Conservation (phyloP, 179 eudicot species). For the Carnegiea gigantea region DNA sequence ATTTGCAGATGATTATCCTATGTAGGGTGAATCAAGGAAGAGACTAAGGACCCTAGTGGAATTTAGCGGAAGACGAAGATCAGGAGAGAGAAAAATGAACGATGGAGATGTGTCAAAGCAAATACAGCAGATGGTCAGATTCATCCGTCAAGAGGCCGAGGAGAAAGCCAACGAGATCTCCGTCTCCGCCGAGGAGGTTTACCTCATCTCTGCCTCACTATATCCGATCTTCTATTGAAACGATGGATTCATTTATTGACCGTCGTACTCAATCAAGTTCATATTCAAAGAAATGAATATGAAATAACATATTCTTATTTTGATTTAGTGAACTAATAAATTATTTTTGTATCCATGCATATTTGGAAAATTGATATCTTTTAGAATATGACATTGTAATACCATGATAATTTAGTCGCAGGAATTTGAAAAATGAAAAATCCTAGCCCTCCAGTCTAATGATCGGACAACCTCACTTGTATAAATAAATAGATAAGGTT, state of each 20-base stretch:
- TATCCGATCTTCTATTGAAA: background rate
- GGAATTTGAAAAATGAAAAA: too few relatives aligned
- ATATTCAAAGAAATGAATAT: too few relatives aligned
- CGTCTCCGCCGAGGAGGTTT: slow-evolving; percentile 72
- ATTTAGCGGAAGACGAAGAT: background rate
- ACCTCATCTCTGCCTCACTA: background rate
- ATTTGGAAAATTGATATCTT: too few relatives aligned
- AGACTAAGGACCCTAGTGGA: background rate
- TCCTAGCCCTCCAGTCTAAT: too few relatives aligned
- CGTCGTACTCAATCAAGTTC: background rate
- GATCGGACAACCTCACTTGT: too few relatives aligned
- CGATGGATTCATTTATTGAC: background rate
- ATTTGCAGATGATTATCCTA: background rate
- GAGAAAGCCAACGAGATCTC: slow-evolving; percentile 83
- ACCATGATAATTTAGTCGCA: too few relatives aligned
- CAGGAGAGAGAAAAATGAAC: slow-evolving; percentile 33
- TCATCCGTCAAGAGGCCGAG: slow-evolving; percentile 76
- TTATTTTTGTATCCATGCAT: too few relatives aligned
- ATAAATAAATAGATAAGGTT: too few relatives aligned
- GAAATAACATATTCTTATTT: too few relatives aligned
- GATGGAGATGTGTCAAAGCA: slow-evolving; percentile 74
- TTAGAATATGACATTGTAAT: too few relatives aligned
- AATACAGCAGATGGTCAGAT: slow-evolving; percentile 79
- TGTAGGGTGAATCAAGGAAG: too few relatives aligned
- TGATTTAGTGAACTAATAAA: too few relatives aligned